These are phyloP conservation scores for Ilex aquifolium DNA, from an alignment of 257 asterid species.

Conservation along the genomic window DNA sequence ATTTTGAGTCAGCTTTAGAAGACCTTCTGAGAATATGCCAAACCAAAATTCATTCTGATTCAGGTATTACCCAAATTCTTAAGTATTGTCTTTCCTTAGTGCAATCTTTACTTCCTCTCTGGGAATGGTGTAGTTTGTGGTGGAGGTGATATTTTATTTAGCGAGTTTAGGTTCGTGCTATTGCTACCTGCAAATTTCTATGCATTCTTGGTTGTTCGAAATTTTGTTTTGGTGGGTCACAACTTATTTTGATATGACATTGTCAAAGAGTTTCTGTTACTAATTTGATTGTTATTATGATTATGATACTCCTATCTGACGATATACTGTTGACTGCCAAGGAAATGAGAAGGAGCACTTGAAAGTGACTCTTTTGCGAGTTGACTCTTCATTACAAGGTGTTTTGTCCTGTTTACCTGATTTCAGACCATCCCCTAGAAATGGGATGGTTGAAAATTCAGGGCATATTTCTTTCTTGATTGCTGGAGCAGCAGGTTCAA, in stretches of 20 bases:
- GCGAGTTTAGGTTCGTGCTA: not conserved
- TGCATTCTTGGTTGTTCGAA: not conserved
- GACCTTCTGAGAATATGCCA: constrained; percentile 78
- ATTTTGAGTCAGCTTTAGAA: constrained; percentile 80
- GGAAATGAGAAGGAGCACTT: constrained; percentile 96
- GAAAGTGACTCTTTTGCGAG: constrained; percentile 97
- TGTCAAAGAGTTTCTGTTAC: not conserved
- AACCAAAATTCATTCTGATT: constrained; percentile 78
- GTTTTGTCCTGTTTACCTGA: constrained; percentile 96
- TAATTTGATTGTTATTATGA: not conserved
- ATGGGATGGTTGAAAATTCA: constrained; percentile 62
- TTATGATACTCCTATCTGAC: constrained; percentile 16
- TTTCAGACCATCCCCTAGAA: constrained; percentile 73
- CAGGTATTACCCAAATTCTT: constrained; percentile 42
- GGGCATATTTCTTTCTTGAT: constrained; percentile 52
- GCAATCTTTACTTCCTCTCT: not conserved
- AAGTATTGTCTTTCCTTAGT: not conserved
- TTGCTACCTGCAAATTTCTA: not conserved
- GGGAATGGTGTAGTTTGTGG: not conserved
- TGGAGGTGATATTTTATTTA: too few species aligned
- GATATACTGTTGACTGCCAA: constrained; percentile 37
- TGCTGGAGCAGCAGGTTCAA: constrained; percentile 95
- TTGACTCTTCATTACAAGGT: constrained; percentile 96
- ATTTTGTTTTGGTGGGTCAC: not conserved
- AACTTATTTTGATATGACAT: not conserved